These are phyloP conservation scores for Exophiala spinifera DNA, from an alignment of 2,329 filamentous ascomycete genomes.

Conservation along the genomic window DNA sequence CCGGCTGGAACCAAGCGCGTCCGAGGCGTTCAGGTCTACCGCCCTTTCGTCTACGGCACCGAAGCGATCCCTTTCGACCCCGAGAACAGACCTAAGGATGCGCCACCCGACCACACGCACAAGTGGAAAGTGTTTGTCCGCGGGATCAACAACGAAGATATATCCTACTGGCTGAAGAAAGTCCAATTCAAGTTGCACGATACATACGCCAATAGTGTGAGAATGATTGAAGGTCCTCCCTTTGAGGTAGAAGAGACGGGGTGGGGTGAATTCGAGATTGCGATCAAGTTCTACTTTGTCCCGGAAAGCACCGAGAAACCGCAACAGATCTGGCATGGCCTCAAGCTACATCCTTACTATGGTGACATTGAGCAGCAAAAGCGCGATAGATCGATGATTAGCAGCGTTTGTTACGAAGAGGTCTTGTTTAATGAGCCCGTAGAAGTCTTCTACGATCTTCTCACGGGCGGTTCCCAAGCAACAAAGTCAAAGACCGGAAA, in stretches of 20 bases:
- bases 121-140: constrained; percentile 94
- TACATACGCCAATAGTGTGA: constrained; percentile 86
- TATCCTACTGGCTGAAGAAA: constrained; percentile 93
- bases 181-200: constrained; percentile 98
- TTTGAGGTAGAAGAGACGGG: constrained; percentile 90
- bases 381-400: constrained; percentile 61
- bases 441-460: constrained; percentile 77
- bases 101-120: constrained; percentile 90
- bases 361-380: constrained; percentile 71
- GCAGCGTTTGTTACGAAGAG: constrained; percentile 84
- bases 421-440: constrained; percentile 97
- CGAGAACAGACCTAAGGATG: constrained; percentile 67
- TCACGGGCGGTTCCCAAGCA: constrained; percentile 68
- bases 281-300: constrained; percentile 90
- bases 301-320: constrained; percentile 87
- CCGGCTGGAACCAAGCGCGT: constrained; percentile 55
- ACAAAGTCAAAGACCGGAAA: constrained; percentile 47
- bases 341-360: constrained; percentile 88
- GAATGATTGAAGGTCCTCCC: constrained; percentile 75
- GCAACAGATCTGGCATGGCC: constrained; percentile 88
- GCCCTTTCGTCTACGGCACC: constrained; percentile 66
- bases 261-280: constrained; percentile 97
- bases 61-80: constrained; percentile 78
- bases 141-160: constrained; percentile 82
- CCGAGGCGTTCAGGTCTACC: constrained; percentile 46